Base-by-base conservation (phyloP, 2,329 filamentous ascomycete species). In the Colletotrichum viniferum region DNA sequence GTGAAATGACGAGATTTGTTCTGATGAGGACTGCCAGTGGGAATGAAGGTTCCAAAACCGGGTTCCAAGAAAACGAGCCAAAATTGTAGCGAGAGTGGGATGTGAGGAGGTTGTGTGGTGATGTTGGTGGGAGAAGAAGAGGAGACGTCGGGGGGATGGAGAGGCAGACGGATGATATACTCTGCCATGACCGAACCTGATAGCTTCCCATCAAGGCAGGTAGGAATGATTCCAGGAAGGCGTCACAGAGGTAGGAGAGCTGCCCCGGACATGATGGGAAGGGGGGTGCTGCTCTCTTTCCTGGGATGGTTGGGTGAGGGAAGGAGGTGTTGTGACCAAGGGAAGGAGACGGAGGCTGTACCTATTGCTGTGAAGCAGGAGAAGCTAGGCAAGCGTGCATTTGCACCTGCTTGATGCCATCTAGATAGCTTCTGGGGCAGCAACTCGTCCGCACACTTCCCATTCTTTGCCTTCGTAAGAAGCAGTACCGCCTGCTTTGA, bases 41-140 rank as follows among this genome's bases (percentile, higher is more conserved):
- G 24, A 74, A 74, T 74, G 71, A 61, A 18, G 70, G 69, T 63
- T 76, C 69, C 73, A 76, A 77, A 70, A 70, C 30, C 43, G 69
- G 61, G 69, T 63, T 69, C 64, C 76, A 73, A 77, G 61, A 72
- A 77, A 76, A 68, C 43, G 48, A 76, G 69, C 73, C 76, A 73
- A 76, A 77, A 69, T 30, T 69, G 69, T 64, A 77, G 73, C 69
- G 73, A 77, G 13, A 62, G 73, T 76, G 58, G 43, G 56, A 63
- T 68, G 71, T 61, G 66, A 52, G 24, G 71, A 55, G 67, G 21
- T 34, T 8, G 65, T 34, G 28, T 30, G 48, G 65, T 34, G 64
- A 64, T 77, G 73, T 66, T 43, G 52, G 9, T 65, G 61, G 55
- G 52, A 63, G 68, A 43, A 43, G 38, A 56, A 71, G 18, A 63